Conservation (phyloP, 306 rosid genomes). For the Gillenia trifoliata region DNA sequence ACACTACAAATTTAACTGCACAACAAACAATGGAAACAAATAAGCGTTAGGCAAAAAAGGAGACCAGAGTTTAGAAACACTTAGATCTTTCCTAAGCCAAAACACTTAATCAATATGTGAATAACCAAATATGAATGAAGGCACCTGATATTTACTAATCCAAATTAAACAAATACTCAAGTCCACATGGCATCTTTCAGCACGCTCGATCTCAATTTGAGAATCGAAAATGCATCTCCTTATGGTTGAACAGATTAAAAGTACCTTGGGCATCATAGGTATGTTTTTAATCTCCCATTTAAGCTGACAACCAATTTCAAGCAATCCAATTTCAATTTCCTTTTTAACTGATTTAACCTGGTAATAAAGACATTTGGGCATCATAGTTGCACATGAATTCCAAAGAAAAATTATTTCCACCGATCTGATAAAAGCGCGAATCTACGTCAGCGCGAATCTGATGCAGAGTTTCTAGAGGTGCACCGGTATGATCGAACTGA, state of each 20-base stretch:
- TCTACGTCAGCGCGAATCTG: conserved; percentile 97
- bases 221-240: not conserved
- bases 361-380: not conserved
- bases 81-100: conserved; percentile 83
- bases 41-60: too few species aligned
- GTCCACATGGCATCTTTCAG: not conserved
- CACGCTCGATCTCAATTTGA: not conserved
- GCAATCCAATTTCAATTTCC: conserved; percentile 97
- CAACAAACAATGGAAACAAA: not conserved
- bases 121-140: conserved; percentile 21
- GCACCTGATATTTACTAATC: too few species aligned
- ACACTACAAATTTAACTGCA: conserved; percentile 50
- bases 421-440: conserved; percentile 89
- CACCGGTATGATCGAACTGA: conserved; percentile 98
- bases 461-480: conserved; percentile 95
- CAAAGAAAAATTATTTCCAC: not conserved
- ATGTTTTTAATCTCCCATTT: conserved; percentile 80
- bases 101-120: conserved; percentile 30
- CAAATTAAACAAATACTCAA: too few species aligned
- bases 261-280: conserved; percentile 97
- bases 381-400: not conserved
- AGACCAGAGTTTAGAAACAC: too few species aligned
- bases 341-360: conserved; percentile 95
- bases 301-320: conserved; percentile 98
- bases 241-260: conserved; percentile 8